Evolutionary conservation across 2,329 filamentous ascomycete species (phyloP).

Genomic region (Penicillium sp.): DNA sequence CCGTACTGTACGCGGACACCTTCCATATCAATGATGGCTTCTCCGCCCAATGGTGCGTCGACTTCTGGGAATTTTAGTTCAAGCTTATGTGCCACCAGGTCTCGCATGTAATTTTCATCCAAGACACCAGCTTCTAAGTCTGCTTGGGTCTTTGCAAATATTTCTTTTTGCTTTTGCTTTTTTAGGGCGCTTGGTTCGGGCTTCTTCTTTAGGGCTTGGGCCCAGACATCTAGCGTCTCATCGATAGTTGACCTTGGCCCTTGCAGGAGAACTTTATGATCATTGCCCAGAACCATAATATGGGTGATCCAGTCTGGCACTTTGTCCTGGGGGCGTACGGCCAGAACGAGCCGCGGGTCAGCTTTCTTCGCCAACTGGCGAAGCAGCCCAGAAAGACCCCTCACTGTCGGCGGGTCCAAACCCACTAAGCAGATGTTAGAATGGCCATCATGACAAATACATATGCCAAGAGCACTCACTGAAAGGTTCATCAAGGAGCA

Average conservation of each 20-base stretch:
- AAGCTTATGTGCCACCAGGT: conserved; percentile 15
- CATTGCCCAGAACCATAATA: conserved; percentile 65
- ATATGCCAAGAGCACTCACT: conserved; percentile 46
- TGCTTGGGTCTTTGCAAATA: conserved; percentile 13
- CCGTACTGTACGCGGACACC: conserved; percentile 80
- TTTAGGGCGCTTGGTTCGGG: not conserved
- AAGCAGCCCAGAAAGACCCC: conserved; percentile 67
- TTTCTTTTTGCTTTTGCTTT: conserved; percentile 5
- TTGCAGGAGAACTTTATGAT: conserved; percentile 62
- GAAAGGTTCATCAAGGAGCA: conserved; percentile 90
- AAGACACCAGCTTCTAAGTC: conserved; percentile 22
- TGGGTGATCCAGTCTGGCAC: conserved; percentile 90
- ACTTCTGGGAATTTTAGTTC: not conserved
- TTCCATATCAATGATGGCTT: conserved; percentile 79
- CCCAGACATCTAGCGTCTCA: conserved; percentile 30
- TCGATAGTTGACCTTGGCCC: conserved; percentile 64
- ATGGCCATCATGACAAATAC: conserved; percentile 1
- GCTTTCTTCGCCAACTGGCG: conserved; percentile 62
- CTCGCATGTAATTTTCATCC: conserved; percentile 26
- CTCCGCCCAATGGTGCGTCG: conserved; percentile 46
- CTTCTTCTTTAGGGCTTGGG: conserved; percentile 13
- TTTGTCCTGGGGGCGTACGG: conserved; percentile 77
- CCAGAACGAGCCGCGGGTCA: conserved; percentile 69
- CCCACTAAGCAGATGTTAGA: conserved; percentile 58
- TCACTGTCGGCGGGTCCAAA: conserved; percentile 77